Conservation (phyloP, 2,329 filamentous ascomycete species). For the Bipolaris sorokiniana region DNA sequence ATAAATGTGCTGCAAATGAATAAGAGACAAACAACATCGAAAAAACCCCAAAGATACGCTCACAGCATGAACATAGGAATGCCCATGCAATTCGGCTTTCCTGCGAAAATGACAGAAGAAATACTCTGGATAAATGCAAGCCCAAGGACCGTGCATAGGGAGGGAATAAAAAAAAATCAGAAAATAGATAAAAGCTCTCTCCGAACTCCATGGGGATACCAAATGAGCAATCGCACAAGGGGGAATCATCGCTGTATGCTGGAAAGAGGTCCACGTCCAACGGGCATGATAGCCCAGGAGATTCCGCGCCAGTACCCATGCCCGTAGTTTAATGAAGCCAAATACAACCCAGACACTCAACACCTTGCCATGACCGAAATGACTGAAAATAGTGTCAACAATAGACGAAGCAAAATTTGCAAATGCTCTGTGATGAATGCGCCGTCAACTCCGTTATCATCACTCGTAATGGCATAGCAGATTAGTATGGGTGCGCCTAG, state of each 20-base stretch:
- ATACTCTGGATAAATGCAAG: conserved; percentile 14
- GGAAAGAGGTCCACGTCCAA: conserved; percentile 48
- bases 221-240: conserved; percentile 48
- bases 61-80: conserved; percentile 17
- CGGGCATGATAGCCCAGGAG: conserved; percentile 41
- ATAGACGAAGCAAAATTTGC: conserved; percentile 40
- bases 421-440: conserved; percentile 41
- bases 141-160: conserved; percentile 8
- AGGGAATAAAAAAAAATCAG: conserved; percentile 12
- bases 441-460: conserved; percentile 44
- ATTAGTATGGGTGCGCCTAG: conserved; percentile 26
- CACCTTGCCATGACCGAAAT: conserved; percentile 52
- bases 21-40: background rate
- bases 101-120: conserved; percentile 20
- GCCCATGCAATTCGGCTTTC: conserved; percentile 25
- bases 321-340: conserved; percentile 45
- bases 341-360: conserved; percentile 43
- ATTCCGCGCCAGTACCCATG: conserved; percentile 50
- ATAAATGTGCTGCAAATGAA: background rate
- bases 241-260: conserved; percentile 55
- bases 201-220: conserved; percentile 38
- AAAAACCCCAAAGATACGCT: conserved; percentile 14
- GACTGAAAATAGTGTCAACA: conserved; percentile 50
- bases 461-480: conserved; percentile 42
- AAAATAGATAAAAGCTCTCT: conserved; percentile 14